Conservation (phyloP, 2,329 filamentous ascomycete genomes). For the Beauveria sp. region DNA sequence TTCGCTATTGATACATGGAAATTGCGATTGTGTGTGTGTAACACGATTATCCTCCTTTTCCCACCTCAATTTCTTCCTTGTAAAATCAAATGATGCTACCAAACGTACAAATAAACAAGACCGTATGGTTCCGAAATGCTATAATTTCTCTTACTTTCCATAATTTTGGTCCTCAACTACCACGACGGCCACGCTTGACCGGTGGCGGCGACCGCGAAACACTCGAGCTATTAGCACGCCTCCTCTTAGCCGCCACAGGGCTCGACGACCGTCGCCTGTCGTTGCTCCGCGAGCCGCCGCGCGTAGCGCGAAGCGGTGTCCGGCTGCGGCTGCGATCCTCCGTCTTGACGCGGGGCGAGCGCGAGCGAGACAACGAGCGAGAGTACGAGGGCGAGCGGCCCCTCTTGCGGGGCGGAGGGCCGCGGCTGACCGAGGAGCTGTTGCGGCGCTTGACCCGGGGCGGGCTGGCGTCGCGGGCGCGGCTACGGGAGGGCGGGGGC, state of each 20-base stretch:
- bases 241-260: slow-evolving; percentile 17
- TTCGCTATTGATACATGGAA: slow-evolving; percentile 5
- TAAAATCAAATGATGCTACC: background rate
- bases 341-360: background rate
- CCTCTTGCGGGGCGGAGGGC: background rate
- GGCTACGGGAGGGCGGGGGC: background rate
- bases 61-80: background rate
- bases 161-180: slow-evolving; percentile 15
- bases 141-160: background rate
- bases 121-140: background rate
- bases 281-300: slow-evolving; percentile 2
- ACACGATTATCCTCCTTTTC: background rate
- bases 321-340: slow-evolving; percentile 1
- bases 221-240: slow-evolving; percentile 21
- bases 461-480: background rate
- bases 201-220: slow-evolving; percentile 24
- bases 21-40: background rate
- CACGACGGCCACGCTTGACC: slow-evolving; percentile 24
- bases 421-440: slow-evolving; percentile 4
- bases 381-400: slow-evolving; percentile 2
- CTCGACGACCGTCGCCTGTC: slow-evolving; percentile 15
- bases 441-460: slow-evolving; percentile 1
- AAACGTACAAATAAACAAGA: background rate
- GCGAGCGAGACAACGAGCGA: background rate
- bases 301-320: background rate